phyloP scores from a whole-genome alignment of 148 eudicot genomes.

The Pharnaceum exiguum region DNA sequence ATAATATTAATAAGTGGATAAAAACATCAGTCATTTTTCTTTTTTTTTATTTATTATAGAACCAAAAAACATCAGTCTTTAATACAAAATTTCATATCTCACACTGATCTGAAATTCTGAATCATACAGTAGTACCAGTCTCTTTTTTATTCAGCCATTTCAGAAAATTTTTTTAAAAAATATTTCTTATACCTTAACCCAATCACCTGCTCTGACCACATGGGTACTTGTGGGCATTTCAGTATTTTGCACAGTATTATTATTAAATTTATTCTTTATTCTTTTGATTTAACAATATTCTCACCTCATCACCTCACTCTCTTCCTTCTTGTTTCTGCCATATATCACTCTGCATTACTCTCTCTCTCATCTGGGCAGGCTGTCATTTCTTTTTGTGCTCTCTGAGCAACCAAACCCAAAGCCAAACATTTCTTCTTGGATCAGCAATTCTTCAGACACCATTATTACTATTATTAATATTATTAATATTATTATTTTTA shows the following conservation, averaged over 20 bases:
- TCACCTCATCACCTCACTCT: too few relatives aligned
- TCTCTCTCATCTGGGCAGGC: slow-evolving; percentile 9
- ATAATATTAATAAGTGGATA: too few relatives aligned
- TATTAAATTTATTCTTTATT: slow-evolving; percentile 23
- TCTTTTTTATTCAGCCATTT: too few relatives aligned
- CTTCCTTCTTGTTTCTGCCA: not conserved
- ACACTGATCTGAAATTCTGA: too few relatives aligned
- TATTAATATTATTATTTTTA: not conserved
- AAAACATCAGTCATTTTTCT: not conserved
- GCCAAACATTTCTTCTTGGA: slow-evolving; percentile 43
- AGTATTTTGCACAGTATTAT: too few relatives aligned
- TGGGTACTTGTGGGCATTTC: slow-evolving; percentile 22
- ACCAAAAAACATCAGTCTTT: too few relatives aligned
- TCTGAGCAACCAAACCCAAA: slow-evolving; percentile 7
- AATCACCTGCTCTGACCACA: slow-evolving; percentile 31
- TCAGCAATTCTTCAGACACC: slow-evolving; percentile 29
- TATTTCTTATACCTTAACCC: slow-evolving; percentile 1
- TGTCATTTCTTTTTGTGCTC: slow-evolving; percentile 31
- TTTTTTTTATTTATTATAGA: not conserved
- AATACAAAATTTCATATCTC: not conserved
- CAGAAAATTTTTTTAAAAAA: not conserved
- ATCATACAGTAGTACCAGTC: too few relatives aligned
- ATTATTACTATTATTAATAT: not conserved
- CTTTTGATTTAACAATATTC: slow-evolving; percentile 19
- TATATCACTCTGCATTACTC: not conserved